Conservation (phyloP, 2,329 filamentous ascomycete species). For the Chalaropsis thielavioides region DNA sequence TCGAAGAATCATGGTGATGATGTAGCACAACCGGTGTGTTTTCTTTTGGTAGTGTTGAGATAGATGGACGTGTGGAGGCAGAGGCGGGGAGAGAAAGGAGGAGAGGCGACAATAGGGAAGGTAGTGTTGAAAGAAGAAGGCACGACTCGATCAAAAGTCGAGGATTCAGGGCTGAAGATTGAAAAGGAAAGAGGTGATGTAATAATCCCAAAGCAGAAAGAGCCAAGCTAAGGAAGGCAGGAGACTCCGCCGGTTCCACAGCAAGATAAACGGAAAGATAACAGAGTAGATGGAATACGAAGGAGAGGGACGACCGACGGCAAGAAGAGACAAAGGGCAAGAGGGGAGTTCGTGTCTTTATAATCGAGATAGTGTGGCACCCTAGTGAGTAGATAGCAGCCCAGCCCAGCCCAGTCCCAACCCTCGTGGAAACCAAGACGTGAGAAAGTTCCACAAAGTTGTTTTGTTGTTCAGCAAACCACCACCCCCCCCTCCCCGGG, state of each 20-base stretch:
- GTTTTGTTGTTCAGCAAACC: neutral
- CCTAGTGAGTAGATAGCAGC: neutral
- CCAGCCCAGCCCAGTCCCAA: neutral
- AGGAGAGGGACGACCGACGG: neutral
- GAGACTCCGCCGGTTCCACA: neutral
- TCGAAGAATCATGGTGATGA: neutral
- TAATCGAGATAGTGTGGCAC: neutral
- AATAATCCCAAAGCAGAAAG: neutral
- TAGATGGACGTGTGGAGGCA: neutral
- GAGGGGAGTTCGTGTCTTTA: neutral
- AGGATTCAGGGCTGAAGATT: too few relatives aligned
- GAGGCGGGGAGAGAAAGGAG: neutral
- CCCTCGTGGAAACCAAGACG: neutral
- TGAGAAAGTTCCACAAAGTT: constrained; percentile 1
- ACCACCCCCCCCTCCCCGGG: neutral
- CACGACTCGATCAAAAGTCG: neutral
- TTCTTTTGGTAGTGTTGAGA: neutral
- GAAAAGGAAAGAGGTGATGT: neutral
- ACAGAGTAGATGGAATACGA: neutral
- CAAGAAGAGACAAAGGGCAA: neutral
- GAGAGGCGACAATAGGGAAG: neutral
- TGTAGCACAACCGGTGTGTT: neutral
- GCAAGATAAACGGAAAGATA: neutral
- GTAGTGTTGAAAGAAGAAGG: neutral
- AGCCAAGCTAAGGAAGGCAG: neutral